Evolutionary conservation across 2,329 filamentous ascomycete species (phyloP).

Genomic region (Saccharata proteae): DNA sequence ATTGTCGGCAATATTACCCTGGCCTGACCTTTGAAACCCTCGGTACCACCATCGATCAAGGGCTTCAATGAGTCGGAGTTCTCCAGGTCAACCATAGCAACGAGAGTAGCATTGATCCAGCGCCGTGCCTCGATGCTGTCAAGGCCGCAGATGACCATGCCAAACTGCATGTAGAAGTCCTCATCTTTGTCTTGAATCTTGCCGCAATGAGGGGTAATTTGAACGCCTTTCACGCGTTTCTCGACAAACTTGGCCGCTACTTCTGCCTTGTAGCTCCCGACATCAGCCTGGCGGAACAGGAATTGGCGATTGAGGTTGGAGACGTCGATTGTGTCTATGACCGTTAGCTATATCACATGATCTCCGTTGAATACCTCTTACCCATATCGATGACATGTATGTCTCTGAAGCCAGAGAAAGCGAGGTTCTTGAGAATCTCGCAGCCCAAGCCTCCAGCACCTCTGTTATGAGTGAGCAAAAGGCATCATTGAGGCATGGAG

Average conservation of each 20-base stretch:
- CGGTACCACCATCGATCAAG: constrained; percentile 89
- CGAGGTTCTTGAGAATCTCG: constrained; percentile 92
- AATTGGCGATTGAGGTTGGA: constrained; percentile 98
- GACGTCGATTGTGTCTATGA: constrained; percentile 85
- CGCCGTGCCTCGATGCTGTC: constrained; percentile 96
- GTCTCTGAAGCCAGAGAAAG: constrained; percentile 87
- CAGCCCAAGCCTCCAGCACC: constrained; percentile 91
- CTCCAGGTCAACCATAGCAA: constrained; percentile 77
- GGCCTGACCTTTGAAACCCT: constrained; percentile 96
- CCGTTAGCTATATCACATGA: constrained; percentile 6
- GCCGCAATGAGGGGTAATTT: constrained; percentile 86
- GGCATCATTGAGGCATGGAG: constrained; percentile 25
- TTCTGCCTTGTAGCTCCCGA: constrained; percentile 87
- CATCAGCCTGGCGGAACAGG: constrained; percentile 81
- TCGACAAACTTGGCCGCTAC: constrained; percentile 88
- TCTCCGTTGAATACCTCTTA: constrained; percentile 25
- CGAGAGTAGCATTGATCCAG: constrained; percentile 93
- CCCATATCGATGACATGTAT: constrained; percentile 99
- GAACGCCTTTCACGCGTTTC: constrained; percentile 76
- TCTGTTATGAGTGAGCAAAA: constrained; percentile 38
- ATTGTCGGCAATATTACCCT: constrained; percentile 85
- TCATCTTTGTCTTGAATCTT: constrained; percentile 96
- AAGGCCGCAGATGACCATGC: constrained; percentile 81
- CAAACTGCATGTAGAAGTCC: constrained; percentile 94
- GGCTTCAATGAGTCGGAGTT: constrained; percentile 82